Conservation (phyloP, 768 basidiomycete species). For the Auriculariales sp. region DNA sequence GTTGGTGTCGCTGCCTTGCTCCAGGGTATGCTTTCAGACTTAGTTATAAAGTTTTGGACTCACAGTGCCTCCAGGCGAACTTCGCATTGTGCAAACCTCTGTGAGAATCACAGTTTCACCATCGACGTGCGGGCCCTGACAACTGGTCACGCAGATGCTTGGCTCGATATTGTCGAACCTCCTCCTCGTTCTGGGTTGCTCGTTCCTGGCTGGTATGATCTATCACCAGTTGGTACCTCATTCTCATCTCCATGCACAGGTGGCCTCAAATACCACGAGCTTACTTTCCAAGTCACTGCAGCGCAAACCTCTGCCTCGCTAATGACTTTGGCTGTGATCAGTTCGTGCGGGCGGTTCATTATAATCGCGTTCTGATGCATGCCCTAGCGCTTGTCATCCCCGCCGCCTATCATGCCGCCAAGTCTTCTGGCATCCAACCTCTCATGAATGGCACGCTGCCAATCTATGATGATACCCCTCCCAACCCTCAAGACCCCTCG, state of each 20-base stretch:
- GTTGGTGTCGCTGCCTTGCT: constrained; percentile 75
- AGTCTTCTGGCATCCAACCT: constrained; percentile 2
- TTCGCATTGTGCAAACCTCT: constrained; percentile 85
- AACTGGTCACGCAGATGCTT: constrained; percentile 41
- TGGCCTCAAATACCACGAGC: constrained; percentile 50
- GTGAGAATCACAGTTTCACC: constrained; percentile 24
- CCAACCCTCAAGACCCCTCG: constrained; percentile 13
- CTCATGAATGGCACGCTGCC: constrained; percentile 7
- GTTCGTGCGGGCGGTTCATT: constrained; percentile 31
- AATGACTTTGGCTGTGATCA: constrained; percentile 79
- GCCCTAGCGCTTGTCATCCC: constrained; percentile 69
- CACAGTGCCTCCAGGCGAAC: constrained; percentile 34
- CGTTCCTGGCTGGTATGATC: constrained; percentile 60
- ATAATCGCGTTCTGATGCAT: constrained; percentile 9
- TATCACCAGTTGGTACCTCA: not conserved
- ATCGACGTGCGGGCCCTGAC: constrained; percentile 1
- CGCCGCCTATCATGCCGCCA: constrained; percentile 52
- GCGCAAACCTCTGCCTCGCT: constrained; percentile 76
- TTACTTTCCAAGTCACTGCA: constrained; percentile 66
- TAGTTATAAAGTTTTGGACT: not conserved
- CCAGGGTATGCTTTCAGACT: constrained; percentile 35
- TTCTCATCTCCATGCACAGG: constrained; percentile 22
- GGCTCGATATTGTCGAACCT: constrained; percentile 87
- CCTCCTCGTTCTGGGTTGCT: constrained; percentile 79
- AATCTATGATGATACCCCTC: constrained; percentile 9